A percentile compares a stretch with the other conserved stretches of the same genome.
Evolutionary conservation across 257 asterid genomes (phyloP).

Genomic region (Scutellaria galericulata): DNA sequence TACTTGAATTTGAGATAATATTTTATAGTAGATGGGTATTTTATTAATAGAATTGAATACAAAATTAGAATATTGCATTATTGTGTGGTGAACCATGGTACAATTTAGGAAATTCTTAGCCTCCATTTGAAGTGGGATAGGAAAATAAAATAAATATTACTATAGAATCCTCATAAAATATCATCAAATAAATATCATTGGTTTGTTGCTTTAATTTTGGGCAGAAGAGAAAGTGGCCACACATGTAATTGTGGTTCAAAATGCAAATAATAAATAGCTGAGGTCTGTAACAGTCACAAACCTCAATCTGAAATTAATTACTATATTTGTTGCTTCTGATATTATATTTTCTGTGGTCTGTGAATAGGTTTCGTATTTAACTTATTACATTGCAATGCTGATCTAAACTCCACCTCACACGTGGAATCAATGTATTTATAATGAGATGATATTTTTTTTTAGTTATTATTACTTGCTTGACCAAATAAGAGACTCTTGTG

Average conservation of each 20-base stretch:
- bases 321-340: neutral
- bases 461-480: neutral
- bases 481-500: neutral
- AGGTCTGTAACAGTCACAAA: constrained; percentile 9
- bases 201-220: too few relatives aligned
- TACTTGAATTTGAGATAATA: too few relatives aligned
- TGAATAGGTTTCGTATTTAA: neutral
- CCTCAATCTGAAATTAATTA: neutral
- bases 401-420: constrained; percentile 19
- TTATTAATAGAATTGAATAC: too few relatives aligned
- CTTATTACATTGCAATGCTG: neutral
- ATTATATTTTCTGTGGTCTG: constrained; percentile 2
- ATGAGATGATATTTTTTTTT: neutral
- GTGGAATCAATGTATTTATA: constrained; percentile 1
- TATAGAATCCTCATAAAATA: too few relatives aligned
- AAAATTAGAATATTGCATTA: too few relatives aligned
- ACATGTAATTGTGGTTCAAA: constrained; percentile 33
- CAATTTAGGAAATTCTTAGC: too few relatives aligned
- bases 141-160: too few relatives aligned
- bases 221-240: constrained; percentile 31
- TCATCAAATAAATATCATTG: too few relatives aligned
- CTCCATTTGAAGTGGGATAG: too few relatives aligned
- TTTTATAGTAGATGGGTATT: too few relatives aligned
- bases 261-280: constrained; percentile 25
- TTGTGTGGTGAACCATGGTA: too few relatives aligned